Base-by-base conservation (phyloP, 2,329 filamentous ascomycete genomes). In the Penicillium frequentans region DNA sequence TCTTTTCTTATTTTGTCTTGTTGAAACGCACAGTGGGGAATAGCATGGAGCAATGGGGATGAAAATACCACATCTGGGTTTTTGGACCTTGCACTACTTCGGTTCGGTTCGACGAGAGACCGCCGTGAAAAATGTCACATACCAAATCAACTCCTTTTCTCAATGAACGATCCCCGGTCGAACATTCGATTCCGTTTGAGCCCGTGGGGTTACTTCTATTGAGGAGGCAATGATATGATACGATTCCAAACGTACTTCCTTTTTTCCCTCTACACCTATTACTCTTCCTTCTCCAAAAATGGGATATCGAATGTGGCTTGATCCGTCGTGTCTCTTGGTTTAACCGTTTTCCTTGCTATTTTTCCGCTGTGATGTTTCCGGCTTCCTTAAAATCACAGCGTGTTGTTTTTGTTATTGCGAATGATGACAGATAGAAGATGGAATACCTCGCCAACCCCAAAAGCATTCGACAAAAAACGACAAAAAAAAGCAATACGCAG, bases 401-500 rank as follows among this genome's bases (percentile, higher is more conserved):
- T 55, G 54, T 55, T 35, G 52, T 57, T 59, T 33, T 53, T 55
- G 29, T 43, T 49, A 48, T 45, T 43, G 43, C 51, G 49, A 54
- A 54, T 66, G 69, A 66, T 64, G 65, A 70, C 73, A 74, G 76
- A 78, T 79, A 80, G 76, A 79, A 78, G 77, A 79, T 78, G 76
- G 76, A 79, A 73, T 75, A 70, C 61, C 69, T 70, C 71, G 66
- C 68, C 70, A 82, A 84, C 84, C 58, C 84, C 85, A 86, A 68
- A 68, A 68, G 64, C 64, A 66, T 68, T 65, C 62, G 86, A 88
- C 88, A n/a, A 39, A 49, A 29, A 27, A 33, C 27, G 31, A 53
- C 33, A 51, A 85, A 88, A 86, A 65, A 64, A 64, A 63, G 63
- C 85, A 88, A 77, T 79, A 81, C 79, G 76, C 75, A 76, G 75